Conservation (phyloP, 2,329 filamentous ascomycete species). For the Kalaharituber pfeilii region DNA sequence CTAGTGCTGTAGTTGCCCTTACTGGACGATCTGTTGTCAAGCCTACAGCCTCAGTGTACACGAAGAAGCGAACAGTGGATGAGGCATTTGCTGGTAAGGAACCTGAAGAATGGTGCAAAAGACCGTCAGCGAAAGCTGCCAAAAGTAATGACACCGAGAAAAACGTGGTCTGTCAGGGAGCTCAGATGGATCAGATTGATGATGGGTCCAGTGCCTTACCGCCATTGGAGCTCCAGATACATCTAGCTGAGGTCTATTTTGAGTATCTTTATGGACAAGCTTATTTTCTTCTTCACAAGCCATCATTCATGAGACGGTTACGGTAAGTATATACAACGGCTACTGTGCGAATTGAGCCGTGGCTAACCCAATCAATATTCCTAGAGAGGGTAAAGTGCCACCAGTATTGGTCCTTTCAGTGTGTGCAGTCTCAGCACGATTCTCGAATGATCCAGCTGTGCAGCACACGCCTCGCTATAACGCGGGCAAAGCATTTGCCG, state of each 20-base stretch:
- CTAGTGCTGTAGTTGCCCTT: constrained; percentile 42
- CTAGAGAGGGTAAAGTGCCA: constrained; percentile 35
- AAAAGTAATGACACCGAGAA: background rate
- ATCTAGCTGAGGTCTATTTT: constrained; percentile 87
- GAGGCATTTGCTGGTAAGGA: constrained; percentile 66
- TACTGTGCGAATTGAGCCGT: constrained; percentile 7
- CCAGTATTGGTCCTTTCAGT: constrained; percentile 86
- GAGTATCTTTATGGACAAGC: constrained; percentile 90
- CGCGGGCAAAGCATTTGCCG: constrained; percentile 87
- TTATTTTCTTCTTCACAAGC: constrained; percentile 87
- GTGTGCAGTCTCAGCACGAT: constrained; percentile 86
- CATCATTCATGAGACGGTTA: constrained; percentile 83
- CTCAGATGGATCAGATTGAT: constrained; percentile 25
- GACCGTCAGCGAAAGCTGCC: background rate
- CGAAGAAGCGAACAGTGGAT: constrained; percentile 68
- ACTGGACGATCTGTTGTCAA: constrained; percentile 73
- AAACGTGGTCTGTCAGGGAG: background rate
- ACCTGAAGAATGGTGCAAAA: constrained; percentile 52
- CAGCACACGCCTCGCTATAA: constrained; percentile 57
- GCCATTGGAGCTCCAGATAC: constrained; percentile 73
- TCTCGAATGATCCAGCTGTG: constrained; percentile 73
- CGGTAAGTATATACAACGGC: constrained; percentile 35
- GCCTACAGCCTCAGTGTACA: constrained; percentile 47
- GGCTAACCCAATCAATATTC: background rate
- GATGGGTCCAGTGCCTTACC: constrained; percentile 75